These are phyloP conservation scores for Coix lacrymajobi DNA, from an alignment of 176 grass and related monocot genomes.

Conservation along the genomic window DNA sequence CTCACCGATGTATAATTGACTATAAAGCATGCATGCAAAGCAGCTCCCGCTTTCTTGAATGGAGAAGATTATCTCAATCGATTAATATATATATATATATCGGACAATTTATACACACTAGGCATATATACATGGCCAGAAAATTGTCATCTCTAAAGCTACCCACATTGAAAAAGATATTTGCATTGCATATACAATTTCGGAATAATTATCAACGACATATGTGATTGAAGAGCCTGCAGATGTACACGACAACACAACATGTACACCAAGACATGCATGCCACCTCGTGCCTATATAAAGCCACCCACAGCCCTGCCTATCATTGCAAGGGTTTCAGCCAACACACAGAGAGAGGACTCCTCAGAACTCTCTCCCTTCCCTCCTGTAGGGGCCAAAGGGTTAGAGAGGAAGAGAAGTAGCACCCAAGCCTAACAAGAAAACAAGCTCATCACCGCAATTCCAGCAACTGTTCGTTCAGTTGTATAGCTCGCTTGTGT, in stretches of 20 bases:
- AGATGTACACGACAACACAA: neutral
- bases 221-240: neutral
- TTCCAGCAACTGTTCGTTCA: neutral
- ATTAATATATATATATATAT: neutral
- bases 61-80: neutral
- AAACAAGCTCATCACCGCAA: neutral
- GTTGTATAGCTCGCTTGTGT: slow-evolving; percentile 12
- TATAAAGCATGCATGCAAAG: slow-evolving; percentile 17
- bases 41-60: slow-evolving; percentile 6
- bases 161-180: neutral
- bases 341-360: slow-evolving; percentile 25
- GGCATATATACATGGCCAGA: neutral
- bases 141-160: neutral
- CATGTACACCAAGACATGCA: neutral
- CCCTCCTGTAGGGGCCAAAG: slow-evolving; percentile 16
- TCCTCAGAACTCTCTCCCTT: slow-evolving; percentile 29
- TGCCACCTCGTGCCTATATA: slow-evolving; percentile 28
- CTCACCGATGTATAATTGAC: neutral
- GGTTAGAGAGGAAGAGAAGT: slow-evolving; percentile 31
- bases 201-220: neutral
- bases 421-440: neutral
- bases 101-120: neutral
- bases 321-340: slow-evolving; percentile 25
- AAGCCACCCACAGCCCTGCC: neutral
- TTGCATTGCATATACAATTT: neutral